These are phyloP conservation scores for Solanum chmielewskii DNA, from an alignment of 257 asterid species.

Conservation along the genomic window DNA sequence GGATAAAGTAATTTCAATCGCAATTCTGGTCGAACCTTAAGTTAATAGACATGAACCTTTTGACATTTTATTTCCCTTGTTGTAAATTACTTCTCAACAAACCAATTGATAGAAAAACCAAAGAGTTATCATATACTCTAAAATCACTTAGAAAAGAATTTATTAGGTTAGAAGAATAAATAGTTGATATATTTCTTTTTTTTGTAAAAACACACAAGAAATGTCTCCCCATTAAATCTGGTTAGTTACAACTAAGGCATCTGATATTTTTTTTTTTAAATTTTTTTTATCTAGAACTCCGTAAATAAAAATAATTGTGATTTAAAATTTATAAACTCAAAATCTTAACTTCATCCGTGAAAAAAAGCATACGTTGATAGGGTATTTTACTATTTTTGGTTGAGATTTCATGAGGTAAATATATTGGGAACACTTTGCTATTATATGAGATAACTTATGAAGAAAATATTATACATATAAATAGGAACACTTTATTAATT, in stretches of 20 bases:
- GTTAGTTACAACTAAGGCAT: not conserved
- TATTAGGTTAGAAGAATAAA: not conserved
- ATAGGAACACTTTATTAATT: not conserved
- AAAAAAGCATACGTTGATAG: not conserved
- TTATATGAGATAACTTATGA: not conserved
- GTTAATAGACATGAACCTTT: not conserved
- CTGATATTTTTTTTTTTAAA: not conserved
- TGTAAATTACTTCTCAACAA: not conserved
- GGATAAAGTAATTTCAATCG: not conserved
- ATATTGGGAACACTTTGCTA: not conserved
- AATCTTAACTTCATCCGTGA: not conserved
- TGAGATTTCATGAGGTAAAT: not conserved
- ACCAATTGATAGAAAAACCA: not conserved
- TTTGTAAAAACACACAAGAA: not conserved
- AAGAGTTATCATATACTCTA: not conserved
- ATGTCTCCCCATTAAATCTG: not conserved
- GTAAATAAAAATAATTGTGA: not conserved
- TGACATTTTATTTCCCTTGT: not conserved
- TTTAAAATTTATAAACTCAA: not conserved
- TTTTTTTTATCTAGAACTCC: not conserved
- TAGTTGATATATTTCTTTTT: not conserved
- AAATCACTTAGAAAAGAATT: not conserved
- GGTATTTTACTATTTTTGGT: not conserved
- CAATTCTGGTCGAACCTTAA: not conserved
- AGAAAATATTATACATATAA: not conserved